Percentiles rank a stretch among this genome's conserved stretches.
These are phyloP conservation scores for Mycena alexandri DNA, from an alignment of 768 basidiomycete genomes.

Conservation along the genomic window DNA sequence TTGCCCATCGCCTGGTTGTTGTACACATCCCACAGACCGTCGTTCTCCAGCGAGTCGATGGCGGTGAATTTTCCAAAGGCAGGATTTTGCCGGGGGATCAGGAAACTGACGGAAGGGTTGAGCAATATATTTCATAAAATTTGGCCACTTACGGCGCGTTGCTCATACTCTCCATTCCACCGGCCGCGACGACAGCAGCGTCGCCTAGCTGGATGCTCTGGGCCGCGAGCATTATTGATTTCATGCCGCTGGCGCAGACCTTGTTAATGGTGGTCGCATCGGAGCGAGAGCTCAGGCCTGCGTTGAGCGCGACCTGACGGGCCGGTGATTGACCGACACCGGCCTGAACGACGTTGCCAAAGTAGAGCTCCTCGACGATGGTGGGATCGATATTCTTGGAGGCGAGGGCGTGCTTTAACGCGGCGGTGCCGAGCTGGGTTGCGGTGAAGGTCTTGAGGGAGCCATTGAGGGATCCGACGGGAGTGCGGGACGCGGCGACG, in stretches of 20 bases:
- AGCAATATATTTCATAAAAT: slow-evolving; percentile 6
- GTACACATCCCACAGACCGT: slow-evolving; percentile 97
- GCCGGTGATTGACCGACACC: slow-evolving; percentile 99
- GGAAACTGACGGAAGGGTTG: slow-evolving; percentile 65
- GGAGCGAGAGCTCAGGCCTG: slow-evolving; percentile 86
- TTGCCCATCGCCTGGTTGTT: slow-evolving; percentile 99
- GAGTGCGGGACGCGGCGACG: slow-evolving; percentile 93
- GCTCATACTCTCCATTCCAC: slow-evolving; percentile 99
- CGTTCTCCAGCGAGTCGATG: slow-evolving; percentile 88
- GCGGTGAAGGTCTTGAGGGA: slow-evolving; percentile 90
- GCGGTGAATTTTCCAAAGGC: slow-evolving; percentile 91
- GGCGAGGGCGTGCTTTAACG: slow-evolving; percentile 91
- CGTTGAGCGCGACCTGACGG: slow-evolving; percentile 92
- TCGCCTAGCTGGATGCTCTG: slow-evolving; percentile 92
- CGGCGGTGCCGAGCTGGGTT: slow-evolving; percentile 89
- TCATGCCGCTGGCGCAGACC: slow-evolving; percentile 98
- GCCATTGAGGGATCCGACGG: slow-evolving; percentile 94
- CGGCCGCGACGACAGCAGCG: slow-evolving; percentile 88
- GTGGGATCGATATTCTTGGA: slow-evolving; percentile 85
- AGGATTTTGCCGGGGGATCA: slow-evolving; percentile 84
- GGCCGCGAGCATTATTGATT: slow-evolving; percentile 93
- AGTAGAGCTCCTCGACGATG: slow-evolving; percentile 93
- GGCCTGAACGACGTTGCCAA: slow-evolving; percentile 98
- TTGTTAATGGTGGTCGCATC: slow-evolving; percentile 99
- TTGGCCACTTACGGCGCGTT: slow-evolving; percentile 87